Base-by-base conservation (phyloP, 2,329 filamentous ascomycete species). In the Colletotrichum liaoningense region DNA sequence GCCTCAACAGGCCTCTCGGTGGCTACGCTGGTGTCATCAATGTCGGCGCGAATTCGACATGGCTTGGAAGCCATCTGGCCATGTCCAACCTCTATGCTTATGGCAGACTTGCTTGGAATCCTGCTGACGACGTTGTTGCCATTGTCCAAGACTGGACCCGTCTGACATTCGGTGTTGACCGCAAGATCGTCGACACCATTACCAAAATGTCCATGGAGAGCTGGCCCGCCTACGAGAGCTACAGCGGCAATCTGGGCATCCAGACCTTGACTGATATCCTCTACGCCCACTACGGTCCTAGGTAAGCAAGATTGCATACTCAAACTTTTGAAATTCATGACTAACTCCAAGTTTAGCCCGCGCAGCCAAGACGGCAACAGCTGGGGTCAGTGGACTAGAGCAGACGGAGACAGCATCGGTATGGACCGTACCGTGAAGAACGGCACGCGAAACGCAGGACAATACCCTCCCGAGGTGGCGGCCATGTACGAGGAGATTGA, bases 51-150 rank as follows among this genome's bases (percentile, higher is more conserved):
- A 91, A 93, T 77, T 81, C 85, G 0, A 93, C 89, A 1, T 94
- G 92, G 92, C 84, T 94, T 0, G 92, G 93, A 11, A 91, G 89
- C 72, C 91, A 93, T 79, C 83, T 94, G 0, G 86, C 92, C 62
- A 92, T 94, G 91, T 91, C 90, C 0, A 94, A 94, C 78, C 81
- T 94, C 1, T 94, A 93, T 76, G 91, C 91, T 0, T 94, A 90
- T 76, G 93, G 92, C 11, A 86, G 87, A 2, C 79, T 94, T 19
- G 91, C 92, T 0, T 94, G 93, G 93, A 82, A 92, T 66, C 89
- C 92, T 0, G 82, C 83, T 0, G 77, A 80, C 0, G 86, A 89
- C 56, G 79, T 88, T 0, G 81, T 86, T 30, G 77, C 79, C 16
- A 85, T 93, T 3, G 82, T 94, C 0, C 82, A 90, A 77, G 90